phyloP scores from a whole-genome alignment of 345 rosid species.

The Syzygium aromaticum region DNA sequence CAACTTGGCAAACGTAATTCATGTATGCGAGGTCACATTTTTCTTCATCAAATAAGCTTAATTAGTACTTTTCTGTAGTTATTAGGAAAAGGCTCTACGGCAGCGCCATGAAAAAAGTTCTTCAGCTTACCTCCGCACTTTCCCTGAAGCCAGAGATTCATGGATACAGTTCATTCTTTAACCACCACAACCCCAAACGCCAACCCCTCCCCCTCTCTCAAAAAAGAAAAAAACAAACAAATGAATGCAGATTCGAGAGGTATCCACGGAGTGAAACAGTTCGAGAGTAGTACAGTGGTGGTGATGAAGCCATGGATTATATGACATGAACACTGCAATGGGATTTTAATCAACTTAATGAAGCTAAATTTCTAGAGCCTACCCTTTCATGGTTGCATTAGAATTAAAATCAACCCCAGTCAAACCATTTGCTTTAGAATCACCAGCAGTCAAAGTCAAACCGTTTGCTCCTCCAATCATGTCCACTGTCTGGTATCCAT shows the following conservation, averaged over 20 bases:
- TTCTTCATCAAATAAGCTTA: background rate
- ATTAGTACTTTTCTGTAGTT: too few species aligned
- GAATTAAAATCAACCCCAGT: too few species aligned
- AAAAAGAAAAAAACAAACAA: too few species aligned
- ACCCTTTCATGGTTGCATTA: too few species aligned
- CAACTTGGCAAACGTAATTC: background rate
- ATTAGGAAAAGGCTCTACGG: background rate
- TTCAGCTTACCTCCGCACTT: background rate
- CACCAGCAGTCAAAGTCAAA: too few species aligned
- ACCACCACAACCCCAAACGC: too few species aligned
- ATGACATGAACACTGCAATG: too few species aligned
- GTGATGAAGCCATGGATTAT: background rate
- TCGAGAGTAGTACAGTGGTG: background rate
- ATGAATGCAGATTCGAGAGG: too few species aligned
- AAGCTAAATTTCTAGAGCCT: too few species aligned
- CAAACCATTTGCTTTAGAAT: too few species aligned
- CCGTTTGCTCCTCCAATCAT: slow-evolving; percentile 1
- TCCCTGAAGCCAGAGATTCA: background rate
- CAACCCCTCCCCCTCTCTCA: too few species aligned
- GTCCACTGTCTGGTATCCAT: slow-evolving; percentile 36
- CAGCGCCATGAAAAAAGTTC: background rate
- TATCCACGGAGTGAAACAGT: background rate
- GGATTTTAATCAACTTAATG: too few species aligned
- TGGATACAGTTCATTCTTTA: background rate
- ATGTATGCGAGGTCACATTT: background rate